phyloP scores from a whole-genome alignment of 2,329 filamentous ascomycete genomes.

The Colletotrichum truncatum region DNA sequence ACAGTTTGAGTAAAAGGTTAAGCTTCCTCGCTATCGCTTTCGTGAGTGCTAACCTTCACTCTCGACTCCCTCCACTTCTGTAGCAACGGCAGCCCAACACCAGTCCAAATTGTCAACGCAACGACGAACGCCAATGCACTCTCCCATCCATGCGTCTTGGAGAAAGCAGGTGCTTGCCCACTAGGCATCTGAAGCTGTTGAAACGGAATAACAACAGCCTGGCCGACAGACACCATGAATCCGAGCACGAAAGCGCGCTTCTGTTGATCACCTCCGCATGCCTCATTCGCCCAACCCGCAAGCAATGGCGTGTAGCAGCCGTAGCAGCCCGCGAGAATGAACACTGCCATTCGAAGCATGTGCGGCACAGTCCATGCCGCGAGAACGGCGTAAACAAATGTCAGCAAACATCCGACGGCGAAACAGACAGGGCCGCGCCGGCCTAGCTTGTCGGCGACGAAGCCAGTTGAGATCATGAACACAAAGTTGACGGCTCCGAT shows the following conservation, averaged over 20 bases:
- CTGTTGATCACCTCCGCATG: conserved; percentile 52
- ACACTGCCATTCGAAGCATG: conserved; percentile 46
- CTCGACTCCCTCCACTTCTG: conserved; percentile 31
- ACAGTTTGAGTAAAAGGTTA: too few relatives aligned
- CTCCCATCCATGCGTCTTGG: conserved; percentile 45
- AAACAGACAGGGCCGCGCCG: conserved; percentile 46
- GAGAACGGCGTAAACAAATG: conserved; percentile 46
- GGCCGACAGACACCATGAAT: conserved; percentile 47
- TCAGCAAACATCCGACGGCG: conserved; percentile 44
- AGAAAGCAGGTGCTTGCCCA: conserved; percentile 44
- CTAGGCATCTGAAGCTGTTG: conserved; percentile 49
- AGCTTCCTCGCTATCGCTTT: conserved; percentile 20
- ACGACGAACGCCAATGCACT: conserved; percentile 43
- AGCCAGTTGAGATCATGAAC: conserved; percentile 48
- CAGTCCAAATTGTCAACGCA: conserved; percentile 44
- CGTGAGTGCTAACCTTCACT: conserved; percentile 9
- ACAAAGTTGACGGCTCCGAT: conserved; percentile 53
- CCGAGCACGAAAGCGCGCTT: conserved; percentile 51
- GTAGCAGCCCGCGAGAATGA: conserved; percentile 49
- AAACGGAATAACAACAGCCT: conserved; percentile 48
- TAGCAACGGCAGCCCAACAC: conserved; percentile 38
- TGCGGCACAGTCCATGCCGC: conserved; percentile 48
- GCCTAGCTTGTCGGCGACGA: conserved; percentile 45
- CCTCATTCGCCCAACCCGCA: conserved; percentile 50
- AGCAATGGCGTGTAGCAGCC: conserved; percentile 52